Base-by-base conservation (phyloP, 2,329 filamentous ascomycete species). In the Colletotrichum kahawae region DNA sequence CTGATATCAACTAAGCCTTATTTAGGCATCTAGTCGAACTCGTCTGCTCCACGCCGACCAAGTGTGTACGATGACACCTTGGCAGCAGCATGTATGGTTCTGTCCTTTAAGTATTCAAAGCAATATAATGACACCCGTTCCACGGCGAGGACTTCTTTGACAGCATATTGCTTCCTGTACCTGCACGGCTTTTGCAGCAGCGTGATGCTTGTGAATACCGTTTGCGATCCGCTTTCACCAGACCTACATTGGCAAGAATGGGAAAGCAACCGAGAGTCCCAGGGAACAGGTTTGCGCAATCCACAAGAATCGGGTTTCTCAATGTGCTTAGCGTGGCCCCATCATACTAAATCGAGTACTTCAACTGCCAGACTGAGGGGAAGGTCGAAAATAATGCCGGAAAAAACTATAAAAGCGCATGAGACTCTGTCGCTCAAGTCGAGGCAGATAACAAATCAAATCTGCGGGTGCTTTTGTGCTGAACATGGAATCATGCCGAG, bases 121-220 rank as follows among this genome's bases (percentile, higher is more conserved):
- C 18, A 43, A n/a, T n/a, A 12, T 0, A 1, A 43, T 2, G 2
- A 1, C 5, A 43, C 2, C 9, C n/a, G 2, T 48, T 48, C 38
- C 38, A n/a, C 2, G 18, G 18, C 2, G n/a, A 48, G 38, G 4
- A 48, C 38, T 48, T 48, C 38, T 48, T 18, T 18, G 38, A 48
- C 2, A n/a, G n/a, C n/a, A n/a, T n/a, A n/a, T n/a, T n/a, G n/a
- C n/a, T n/a, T n/a, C n/a, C n/a, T n/a, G n/a, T n/a, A n/a, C n/a
- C n/a, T n/a, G n/a, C n/a, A n/a, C n/a, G n/a, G n/a, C n/a, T n/a
- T n/a, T n/a, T n/a, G n/a, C n/a, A n/a, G n/a, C n/a, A n/a, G n/a
- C n/a, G n/a, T n/a, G n/a, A n/a, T n/a, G n/a, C n/a, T n/a, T n/a
- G n/a, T n/a, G n/a, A n/a, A n/a, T n/a, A n/a, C n/a, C n/a, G n/a